Evolutionary conservation across 257 asterid species (phyloP).

Genomic region (Plantago elongata): DNA sequence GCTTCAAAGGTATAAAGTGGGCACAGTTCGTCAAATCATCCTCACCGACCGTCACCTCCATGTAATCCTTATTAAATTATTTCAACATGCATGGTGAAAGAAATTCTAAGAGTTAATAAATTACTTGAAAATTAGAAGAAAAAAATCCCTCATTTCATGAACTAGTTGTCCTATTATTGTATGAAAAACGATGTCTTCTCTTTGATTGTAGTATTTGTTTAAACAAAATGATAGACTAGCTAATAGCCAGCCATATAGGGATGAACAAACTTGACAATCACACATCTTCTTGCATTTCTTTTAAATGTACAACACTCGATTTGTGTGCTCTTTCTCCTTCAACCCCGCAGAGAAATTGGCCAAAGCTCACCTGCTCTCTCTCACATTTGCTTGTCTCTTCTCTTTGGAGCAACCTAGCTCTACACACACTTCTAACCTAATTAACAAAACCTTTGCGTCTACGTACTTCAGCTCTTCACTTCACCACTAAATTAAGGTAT

Average conservation of each 20-base stretch:
- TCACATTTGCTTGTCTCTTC: conserved; percentile 26
- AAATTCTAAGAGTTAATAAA: too few relatives aligned
- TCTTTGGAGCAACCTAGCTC: conserved; percentile 21
- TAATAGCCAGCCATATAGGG: not conserved
- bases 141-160: too few relatives aligned
- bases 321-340: conserved; percentile 29
- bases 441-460: conserved; percentile 19
- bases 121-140: too few relatives aligned
- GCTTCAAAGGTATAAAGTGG: too few relatives aligned
- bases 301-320: conserved; percentile 33
- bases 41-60: too few relatives aligned
- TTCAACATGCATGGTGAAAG: too few relatives aligned
- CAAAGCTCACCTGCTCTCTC: conserved; percentile 27
- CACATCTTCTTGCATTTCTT: conserved; percentile 7
- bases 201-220: not conserved
- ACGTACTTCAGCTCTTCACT: conserved; percentile 9
- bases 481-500: conserved; percentile 12
- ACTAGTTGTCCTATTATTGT: too few relatives aligned
- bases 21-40: too few relatives aligned
- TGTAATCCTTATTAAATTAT: too few relatives aligned
- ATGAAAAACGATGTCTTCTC: too few relatives aligned
- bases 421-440: conserved; percentile 23
- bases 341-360: conserved; percentile 23
- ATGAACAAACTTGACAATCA: conserved; percentile 7
- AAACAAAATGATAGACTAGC: not conserved